phyloP scores from a whole-genome alignment of 2,329 filamentous ascomycete species.

The Gyromitra esculenta region DNA sequence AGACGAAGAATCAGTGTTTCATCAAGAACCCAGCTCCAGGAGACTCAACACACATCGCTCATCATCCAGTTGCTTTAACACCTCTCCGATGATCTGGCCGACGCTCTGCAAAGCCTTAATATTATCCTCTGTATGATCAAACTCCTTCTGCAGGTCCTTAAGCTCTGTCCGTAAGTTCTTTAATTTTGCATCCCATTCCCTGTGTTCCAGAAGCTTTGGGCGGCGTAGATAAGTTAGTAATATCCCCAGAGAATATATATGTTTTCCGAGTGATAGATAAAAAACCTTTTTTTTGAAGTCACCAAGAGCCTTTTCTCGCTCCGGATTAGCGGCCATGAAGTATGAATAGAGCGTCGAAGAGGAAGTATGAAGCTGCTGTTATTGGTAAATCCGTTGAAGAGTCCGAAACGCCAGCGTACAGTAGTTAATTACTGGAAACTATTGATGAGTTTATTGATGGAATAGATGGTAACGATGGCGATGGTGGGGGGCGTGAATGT shows the following conservation, averaged over 20 bases:
- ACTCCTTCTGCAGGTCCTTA: slow-evolving; percentile 93
- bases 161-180: slow-evolving; percentile 94
- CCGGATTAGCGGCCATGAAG: slow-evolving; percentile 62
- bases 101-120: slow-evolving; percentile 99
- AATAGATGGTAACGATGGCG: neutral
- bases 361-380: neutral
- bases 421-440: slow-evolving; percentile 1
- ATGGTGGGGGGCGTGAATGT: neutral
- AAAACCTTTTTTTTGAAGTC: slow-evolving; percentile 75
- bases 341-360: neutral
- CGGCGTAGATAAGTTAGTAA: slow-evolving; percentile 10
- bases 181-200: slow-evolving; percentile 98
- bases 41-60: slow-evolving; percentile 81
- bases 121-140: slow-evolving; percentile 97
- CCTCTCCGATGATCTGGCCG: slow-evolving; percentile 98
- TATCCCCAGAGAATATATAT: slow-evolving; percentile 13
- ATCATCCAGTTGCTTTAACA: slow-evolving; percentile 97
- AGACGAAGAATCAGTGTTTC: slow-evolving; percentile 11
- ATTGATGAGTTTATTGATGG: slow-evolving; percentile 10
- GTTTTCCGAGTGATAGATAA: neutral
- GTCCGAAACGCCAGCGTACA: neutral
- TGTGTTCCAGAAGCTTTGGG: slow-evolving; percentile 78
- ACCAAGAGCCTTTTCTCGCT: slow-evolving; percentile 74
- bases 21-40: slow-evolving; percentile 4
- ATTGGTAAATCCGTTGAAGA: neutral